Evolutionary conservation across 2,329 filamentous ascomycete species (phyloP), one percentile per base, ranked within the genome.

Genomic region (Sclerotinia sclerotiorum): DNA sequence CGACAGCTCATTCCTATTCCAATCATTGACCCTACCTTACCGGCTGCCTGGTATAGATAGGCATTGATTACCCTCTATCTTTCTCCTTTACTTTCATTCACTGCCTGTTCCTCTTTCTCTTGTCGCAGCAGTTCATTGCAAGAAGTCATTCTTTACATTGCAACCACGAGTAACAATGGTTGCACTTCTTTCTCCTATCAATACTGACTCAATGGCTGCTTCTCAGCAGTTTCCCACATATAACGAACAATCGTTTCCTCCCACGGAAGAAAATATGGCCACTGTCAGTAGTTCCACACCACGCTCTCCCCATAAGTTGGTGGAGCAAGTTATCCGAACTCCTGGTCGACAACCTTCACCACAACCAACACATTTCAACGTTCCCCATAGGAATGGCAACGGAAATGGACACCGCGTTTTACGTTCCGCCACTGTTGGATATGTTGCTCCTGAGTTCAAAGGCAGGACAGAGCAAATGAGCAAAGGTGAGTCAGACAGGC

Each of bases 401-500:
- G 49, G 75, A 27, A 79, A 80, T 72, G 86, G 87, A 69, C 88
- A 92, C 78, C 87, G 90, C 68, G 85, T 94, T 68, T 83, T 98
- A 69, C 92, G 93, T 27, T 95, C 95, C 73, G 90, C 93, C 74
- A 95, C 94, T 42, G 90, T 96, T 49, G 95, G 95, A 77, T 99
- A 99, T 82, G 90, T 97, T 72, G 94, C 95, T 32, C 93, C 94
- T 58, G 93, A 93, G 71, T 99, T 99, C 78, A 89, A 93, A 79
- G 95, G 94, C 78, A 97, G 97, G 83, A 85, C 88, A 72, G 88
- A 93, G 78, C 95, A 99, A 68, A 76, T 72, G 71, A n/a, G 67
- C 10, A 69, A 76, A 61, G 75, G 75, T 76, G n/a, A 72, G 75
- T 70, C 6, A 67, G 19, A 60, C 57, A 46, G 56, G 8, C 5